Base-by-base conservation (phyloP, 164 flowering plant genomes). In the Vitis riparia region DNA sequence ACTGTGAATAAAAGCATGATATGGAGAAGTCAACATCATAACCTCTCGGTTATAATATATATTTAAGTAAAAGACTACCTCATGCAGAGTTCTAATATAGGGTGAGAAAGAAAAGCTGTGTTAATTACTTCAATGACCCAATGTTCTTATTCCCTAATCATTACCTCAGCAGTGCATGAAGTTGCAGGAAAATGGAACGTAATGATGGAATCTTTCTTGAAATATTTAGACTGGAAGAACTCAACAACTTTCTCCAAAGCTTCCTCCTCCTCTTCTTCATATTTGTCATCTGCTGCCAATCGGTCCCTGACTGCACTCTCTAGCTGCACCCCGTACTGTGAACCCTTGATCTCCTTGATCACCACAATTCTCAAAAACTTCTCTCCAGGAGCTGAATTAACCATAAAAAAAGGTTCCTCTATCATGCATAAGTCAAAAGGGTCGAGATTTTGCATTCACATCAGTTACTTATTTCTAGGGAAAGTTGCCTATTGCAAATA, bases 311-410 rank as follows among this genome's bases (percentile, higher is more conserved):
- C 97, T 0, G 91, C 79, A 59, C 89, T 88, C 81, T 94, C 97
- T 6, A 92, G 73, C 75, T 92, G 99, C 51, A 88, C 89, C 6
- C 97, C 95, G 8, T 88, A 94, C 64, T 94, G 99, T 3, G 97
- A 88, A 0, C 97, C 99, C 75, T 94, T 94, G 37, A 94, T 91
- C 85, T 94, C 99, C 73, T 94, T 94, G 27, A 94, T 92, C 78
- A 89, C 91, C 77, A 91, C 99, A 7, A 92, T 83, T 64, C 97
- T 85, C 66, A 92, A 1, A 12, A 84, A 56, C 56, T 81, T 88
- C 68, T 94, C 97, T 63, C 84, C 91, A 0, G 93, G 95, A 55
- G 94, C 99, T 92, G 91, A 64, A 65, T 11, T 44, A 51, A 37
- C 44, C 5, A 37, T 37, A 37, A 37, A 37, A 32, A 37, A 37